Conservation (phyloP, 2,329 filamentous ascomycete genomes). For the Paecilomyces variotii region DNA sequence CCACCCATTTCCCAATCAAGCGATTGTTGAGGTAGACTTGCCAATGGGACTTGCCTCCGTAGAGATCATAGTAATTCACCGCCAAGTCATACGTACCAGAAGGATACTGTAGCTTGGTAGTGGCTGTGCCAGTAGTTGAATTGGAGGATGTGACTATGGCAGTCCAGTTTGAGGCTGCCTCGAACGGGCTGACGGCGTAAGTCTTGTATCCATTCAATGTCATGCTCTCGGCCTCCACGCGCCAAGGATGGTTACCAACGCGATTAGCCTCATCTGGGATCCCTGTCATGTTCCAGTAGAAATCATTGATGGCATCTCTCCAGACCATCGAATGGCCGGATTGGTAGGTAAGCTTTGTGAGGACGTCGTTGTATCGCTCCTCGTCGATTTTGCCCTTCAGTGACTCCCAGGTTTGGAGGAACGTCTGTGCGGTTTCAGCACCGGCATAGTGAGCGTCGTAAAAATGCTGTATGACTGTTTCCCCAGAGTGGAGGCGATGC, state of each 20-base stretch:
- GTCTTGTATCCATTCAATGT: conserved; percentile 49
- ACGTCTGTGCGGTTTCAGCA: conserved; percentile 53
- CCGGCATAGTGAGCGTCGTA: conserved; percentile 57
- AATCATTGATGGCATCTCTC: conserved; percentile 59
- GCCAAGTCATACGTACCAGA: conserved; percentile 55
- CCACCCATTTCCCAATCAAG: conserved; percentile 50
- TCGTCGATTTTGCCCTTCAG: conserved; percentile 51
- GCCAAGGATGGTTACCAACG: conserved; percentile 54
- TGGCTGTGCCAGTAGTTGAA: conserved; percentile 43
- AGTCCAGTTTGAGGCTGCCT: conserved; percentile 49
- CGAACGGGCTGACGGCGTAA: conserved; percentile 49
- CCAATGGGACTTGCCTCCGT: conserved; percentile 50
- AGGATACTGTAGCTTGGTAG: conserved; percentile 39
- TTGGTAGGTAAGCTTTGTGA: conserved; percentile 56
- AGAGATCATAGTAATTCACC: conserved; percentile 59
- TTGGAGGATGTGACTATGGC: conserved; percentile 52
- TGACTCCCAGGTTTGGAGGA: conserved; percentile 45
- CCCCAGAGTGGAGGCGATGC: conserved; percentile 52
- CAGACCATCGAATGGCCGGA: conserved; percentile 63
- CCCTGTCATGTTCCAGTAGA: conserved; percentile 54
- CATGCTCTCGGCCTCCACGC: conserved; percentile 65
- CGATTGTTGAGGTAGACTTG: conserved; percentile 47
- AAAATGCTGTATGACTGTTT: conserved; percentile 61
- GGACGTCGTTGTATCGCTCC: conserved; percentile 51
- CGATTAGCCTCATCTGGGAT: conserved; percentile 51